Base-by-base conservation (phyloP, 768 basidiomycete genomes). In the Rubroboletus satanas region DNA sequence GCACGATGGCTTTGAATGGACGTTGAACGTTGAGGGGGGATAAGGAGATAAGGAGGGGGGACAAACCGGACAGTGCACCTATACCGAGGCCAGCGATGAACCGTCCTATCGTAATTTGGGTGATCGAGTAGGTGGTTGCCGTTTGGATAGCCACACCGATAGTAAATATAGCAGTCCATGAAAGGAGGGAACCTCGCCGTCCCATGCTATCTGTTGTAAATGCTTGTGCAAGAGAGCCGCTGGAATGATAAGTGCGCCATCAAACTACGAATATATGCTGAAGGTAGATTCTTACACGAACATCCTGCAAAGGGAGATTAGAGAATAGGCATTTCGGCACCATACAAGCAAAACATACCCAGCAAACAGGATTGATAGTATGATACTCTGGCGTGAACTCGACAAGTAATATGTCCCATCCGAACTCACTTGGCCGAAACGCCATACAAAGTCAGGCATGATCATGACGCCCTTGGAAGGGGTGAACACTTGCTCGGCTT, bases 211-310 rank as follows among this genome's bases (percentile, higher is more conserved):
- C 58, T 10, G 57, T 59, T 2, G 58, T 59, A 31, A 59, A 59
- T 12, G 87, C 84, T 59, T 88, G 87, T 0, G 69, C 82, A 23
- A 88, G 70, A 10, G 87, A 83, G 35, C 86, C 87, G 26, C 80
- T 81, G 17, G 7, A 35, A 28, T 23, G 15, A 49, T 4, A 8
- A 6, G 8, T 44, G 17, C 3, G 10, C 4, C 18, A 31, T 56
- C 35, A 61, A 56, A 35, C 11, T 26, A 28, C 1, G 32, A 38
- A 49, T 17, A 29, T 36, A 29, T 32, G 4, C 6, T 1, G 0
- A 9, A 26, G 3, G 17, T 1, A 33, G 11, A 29, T 12, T 17
- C 52, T 62, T 53, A 56, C 55, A 54, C 52, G 8, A 62, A 62
- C 1, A 52, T 62, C 42, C 55, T 62, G 35, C 12, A 39, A 10